phyloP scores from a whole-genome alignment of 2,329 filamentous ascomycete genomes.

The Ophiostoma perfectum region DNA sequence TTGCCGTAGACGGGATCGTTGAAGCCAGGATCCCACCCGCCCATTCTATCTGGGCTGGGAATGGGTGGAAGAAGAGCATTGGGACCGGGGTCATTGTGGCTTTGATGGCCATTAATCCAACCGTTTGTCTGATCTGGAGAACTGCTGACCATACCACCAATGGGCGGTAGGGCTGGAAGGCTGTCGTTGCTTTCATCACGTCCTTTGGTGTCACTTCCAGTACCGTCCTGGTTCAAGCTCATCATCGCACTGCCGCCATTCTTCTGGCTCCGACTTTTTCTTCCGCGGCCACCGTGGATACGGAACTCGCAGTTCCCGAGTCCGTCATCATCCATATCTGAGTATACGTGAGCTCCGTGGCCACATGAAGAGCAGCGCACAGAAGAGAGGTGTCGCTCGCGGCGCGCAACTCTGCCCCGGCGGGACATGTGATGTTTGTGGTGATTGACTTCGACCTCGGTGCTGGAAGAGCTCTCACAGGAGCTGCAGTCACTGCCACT shows the following conservation, averaged over 20 bases:
- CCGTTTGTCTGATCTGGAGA: conserved; percentile 1
- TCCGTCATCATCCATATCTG: conserved; percentile 19
- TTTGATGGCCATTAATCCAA: neutral
- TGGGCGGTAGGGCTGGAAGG: conserved; percentile 18
- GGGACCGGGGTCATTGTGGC: neutral
- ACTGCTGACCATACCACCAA: neutral
- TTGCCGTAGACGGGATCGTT: neutral
- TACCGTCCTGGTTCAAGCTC: neutral
- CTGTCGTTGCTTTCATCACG: neutral
- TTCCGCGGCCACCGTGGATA: conserved; percentile 4
- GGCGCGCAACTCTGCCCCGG: conserved; percentile 3
- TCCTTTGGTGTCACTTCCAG: neutral
- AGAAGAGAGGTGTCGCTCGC: conserved; percentile 14
- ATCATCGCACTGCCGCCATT: neutral
- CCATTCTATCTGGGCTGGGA: neutral
- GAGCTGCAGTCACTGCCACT: neutral
- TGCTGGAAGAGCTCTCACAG: neutral
- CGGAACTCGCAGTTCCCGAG: conserved; percentile 11
- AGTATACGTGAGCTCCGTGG: conserved; percentile 14
- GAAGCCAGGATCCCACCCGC: neutral
- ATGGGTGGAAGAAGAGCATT: neutral
- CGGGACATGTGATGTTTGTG: neutral
- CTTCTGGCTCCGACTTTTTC: neutral
- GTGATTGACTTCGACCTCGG: neutral
- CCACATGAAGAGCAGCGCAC: conserved; percentile 21